Base-by-base conservation (phyloP, 495 filamentous ascomycete genomes). In the Neurospora cerealis region DNA sequence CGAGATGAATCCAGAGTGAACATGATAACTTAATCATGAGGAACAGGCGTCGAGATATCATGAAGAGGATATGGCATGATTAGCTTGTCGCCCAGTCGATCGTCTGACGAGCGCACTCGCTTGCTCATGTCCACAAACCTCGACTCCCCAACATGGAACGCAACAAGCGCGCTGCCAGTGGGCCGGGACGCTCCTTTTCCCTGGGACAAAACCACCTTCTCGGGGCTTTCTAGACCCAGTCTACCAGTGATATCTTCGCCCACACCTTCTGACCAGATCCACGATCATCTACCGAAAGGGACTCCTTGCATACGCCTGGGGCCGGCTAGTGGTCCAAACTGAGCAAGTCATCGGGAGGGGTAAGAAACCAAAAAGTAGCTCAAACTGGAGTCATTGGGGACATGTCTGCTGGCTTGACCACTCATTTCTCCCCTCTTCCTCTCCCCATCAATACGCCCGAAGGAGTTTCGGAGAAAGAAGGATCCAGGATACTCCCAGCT, bases 151-250 rank as follows among this genome's bases (percentile, higher is more conserved):
- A 80, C 79, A 62, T 81, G 80, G 80, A 81, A 81, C 80, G 71
- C 69, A 80, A 76, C 76, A 80, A 79, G 80, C 79, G 80, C 80
- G 79, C 74, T 73, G 73, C 28, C 73, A 60, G 42, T 42, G 70
- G 62, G 42, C 41, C 44, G 37, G 41, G 44, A 24, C 39, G 38
- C 60, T 74, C 70, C 44, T 73, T 69, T 69, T 36, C 32, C 54
- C 69, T 60, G 28, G 44, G 71, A 40, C 42, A 70, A 42, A 70
- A 73, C 62, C 37, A 48, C 69, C 60, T 60, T 54, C 32, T 69
- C 66, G 39, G 24, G 19, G 32, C 60, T 39, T 48, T 38, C 70
- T 71, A 13, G 70, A 13, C 37, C 19, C 69, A 46, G 32, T 73
- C 19, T 74, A 41, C 70, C 74, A 42, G 37, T 71, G 39, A 71